Evolutionary conservation across 1,284 basidiomycete species (phyloP).

Genomic region (Ustilago cynodontis): DNA sequence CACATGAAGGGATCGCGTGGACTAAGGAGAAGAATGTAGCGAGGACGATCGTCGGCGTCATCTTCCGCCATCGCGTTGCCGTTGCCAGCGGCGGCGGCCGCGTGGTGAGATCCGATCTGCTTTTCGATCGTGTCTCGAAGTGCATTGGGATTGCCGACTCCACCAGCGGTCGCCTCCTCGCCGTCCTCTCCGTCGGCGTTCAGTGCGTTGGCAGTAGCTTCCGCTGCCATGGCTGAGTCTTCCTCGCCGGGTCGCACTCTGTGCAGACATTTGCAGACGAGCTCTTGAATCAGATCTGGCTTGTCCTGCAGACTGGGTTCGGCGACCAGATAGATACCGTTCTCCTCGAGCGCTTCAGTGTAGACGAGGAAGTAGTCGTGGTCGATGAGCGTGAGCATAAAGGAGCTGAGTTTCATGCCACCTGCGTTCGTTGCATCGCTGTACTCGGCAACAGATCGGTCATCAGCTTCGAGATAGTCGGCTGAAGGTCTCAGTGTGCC

Average conservation of each 20-base stretch:
- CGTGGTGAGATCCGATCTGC: slow-evolving; percentile 17
- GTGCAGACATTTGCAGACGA: slow-evolving; percentile 82
- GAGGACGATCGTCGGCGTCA: slow-evolving; percentile 69
- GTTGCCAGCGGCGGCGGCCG: slow-evolving; percentile 6
- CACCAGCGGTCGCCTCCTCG: slow-evolving; percentile 27
- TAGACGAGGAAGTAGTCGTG: slow-evolving; percentile 96
- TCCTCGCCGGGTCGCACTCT: slow-evolving; percentile 56
- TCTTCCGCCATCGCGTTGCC: slow-evolving; percentile 71
- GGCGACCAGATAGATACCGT: slow-evolving; percentile 93
- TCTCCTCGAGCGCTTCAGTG: slow-evolving; percentile 87
- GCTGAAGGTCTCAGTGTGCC: slow-evolving; percentile 73
- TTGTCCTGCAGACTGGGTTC: slow-evolving; percentile 84
- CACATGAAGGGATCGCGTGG: slow-evolving; percentile 90
- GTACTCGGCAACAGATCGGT: slow-evolving; percentile 24
- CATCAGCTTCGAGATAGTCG: slow-evolving; percentile 46
- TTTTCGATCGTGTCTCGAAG: slow-evolving; percentile 45
- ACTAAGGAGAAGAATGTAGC: slow-evolving; percentile 87
- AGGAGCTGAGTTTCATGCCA: slow-evolving; percentile 77
- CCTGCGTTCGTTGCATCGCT: slow-evolving; percentile 17
- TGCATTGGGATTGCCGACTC: slow-evolving; percentile 24
- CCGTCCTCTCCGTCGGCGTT: slow-evolving; percentile 45
- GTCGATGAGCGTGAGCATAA: slow-evolving; percentile 84
- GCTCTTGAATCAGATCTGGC: slow-evolving; percentile 83
- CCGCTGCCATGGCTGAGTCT: slow-evolving; percentile 42
- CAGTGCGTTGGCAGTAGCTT: slow-evolving; percentile 35